phyloP scores from a whole-genome alignment of 768 basidiomycete genomes.

The Amanita fuliginea region DNA sequence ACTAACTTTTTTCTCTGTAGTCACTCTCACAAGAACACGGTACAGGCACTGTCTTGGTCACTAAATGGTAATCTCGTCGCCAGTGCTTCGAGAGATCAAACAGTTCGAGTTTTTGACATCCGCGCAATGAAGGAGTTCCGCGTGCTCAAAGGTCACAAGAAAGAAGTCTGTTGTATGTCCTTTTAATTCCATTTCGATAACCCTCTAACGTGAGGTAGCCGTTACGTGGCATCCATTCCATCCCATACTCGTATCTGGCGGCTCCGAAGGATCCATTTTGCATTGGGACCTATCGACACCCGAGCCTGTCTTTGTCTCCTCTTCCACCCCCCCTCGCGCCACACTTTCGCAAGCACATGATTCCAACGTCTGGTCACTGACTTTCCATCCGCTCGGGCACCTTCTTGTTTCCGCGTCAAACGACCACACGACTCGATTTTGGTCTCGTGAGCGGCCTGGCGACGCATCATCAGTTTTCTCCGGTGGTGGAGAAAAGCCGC shows the following conservation, averaged over 20 bases:
- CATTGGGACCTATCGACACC: conserved; percentile 85
- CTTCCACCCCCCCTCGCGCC: conserved; percentile 54
- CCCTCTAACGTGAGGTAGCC: conserved; percentile 31
- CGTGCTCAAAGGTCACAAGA: conserved; percentile 90
- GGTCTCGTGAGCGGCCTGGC: conserved; percentile 88
- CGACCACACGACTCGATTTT: conserved; percentile 99
- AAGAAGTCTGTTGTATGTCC: conserved; percentile 90
- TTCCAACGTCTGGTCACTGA: conserved; percentile 92
- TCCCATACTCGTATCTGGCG: conserved; percentile 85
- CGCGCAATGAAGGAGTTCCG: conserved; percentile 95
- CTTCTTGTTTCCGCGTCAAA: conserved; percentile 91
- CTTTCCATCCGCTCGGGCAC: conserved; percentile 94
- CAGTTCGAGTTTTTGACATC: conserved; percentile 94
- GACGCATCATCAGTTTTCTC: conserved; percentile 69
- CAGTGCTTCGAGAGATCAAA: conserved; percentile 91
- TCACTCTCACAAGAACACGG: conserved; percentile 94
- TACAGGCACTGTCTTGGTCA: conserved; percentile 89
- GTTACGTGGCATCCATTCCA: conserved; percentile 95
- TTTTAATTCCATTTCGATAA: background rate
- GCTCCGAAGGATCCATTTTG: conserved; percentile 86
- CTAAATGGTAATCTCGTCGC: conserved; percentile 92
- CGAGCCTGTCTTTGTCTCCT: conserved; percentile 31
- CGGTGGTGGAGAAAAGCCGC: conserved; percentile 78
- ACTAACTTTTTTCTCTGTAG: conserved; percentile 24
- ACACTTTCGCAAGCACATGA: conserved; percentile 95